Evolutionary conservation across 2,329 filamentous ascomycete species (phyloP).

Genomic region (Aspergillus flavus): DNA sequence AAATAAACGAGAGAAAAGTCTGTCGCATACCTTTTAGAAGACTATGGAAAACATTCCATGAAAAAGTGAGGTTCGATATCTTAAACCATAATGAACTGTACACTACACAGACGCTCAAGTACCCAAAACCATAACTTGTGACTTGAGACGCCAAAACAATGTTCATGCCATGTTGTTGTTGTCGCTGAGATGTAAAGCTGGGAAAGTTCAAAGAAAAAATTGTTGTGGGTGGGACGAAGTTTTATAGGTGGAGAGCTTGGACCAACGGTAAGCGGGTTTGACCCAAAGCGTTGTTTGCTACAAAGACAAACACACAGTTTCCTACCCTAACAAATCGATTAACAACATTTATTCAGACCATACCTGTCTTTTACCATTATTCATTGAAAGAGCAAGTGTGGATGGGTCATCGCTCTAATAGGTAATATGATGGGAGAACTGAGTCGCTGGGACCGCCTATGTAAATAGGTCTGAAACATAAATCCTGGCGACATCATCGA

Average conservation of each 20-base stretch:
- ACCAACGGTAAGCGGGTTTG: conserved; percentile 18
- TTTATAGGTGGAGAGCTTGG: conserved; percentile 20
- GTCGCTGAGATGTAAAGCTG: conserved; percentile 18
- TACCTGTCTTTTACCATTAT: not conserved
- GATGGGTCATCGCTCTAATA: not conserved
- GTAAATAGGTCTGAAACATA: not conserved
- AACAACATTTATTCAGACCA: too few relatives aligned
- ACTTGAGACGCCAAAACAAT: conserved; percentile 4
- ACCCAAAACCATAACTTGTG: not conserved
- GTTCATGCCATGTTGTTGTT: conserved; percentile 8
- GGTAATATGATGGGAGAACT: not conserved
- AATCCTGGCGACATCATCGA: not conserved
- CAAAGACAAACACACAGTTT: conserved; percentile 15
- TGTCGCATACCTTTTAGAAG: conserved; percentile 48
- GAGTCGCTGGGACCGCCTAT: not conserved
- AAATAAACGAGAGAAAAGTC: conserved; percentile 9
- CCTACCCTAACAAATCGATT: not conserved
- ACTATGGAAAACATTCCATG: not conserved
- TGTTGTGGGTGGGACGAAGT: conserved; percentile 22
- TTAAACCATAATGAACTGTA: not conserved
- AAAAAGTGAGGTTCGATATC: not conserved
- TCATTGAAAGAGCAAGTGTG: not conserved
- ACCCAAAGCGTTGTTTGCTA: conserved; percentile 23
- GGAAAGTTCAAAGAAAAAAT: conserved; percentile 21
- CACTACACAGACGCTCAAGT: not conserved